Evolutionary conservation across 768 basidiomycete genomes (phyloP), one percentile per base, ranked within the genome.

Genomic region (Termitomyces sp.): DNA sequence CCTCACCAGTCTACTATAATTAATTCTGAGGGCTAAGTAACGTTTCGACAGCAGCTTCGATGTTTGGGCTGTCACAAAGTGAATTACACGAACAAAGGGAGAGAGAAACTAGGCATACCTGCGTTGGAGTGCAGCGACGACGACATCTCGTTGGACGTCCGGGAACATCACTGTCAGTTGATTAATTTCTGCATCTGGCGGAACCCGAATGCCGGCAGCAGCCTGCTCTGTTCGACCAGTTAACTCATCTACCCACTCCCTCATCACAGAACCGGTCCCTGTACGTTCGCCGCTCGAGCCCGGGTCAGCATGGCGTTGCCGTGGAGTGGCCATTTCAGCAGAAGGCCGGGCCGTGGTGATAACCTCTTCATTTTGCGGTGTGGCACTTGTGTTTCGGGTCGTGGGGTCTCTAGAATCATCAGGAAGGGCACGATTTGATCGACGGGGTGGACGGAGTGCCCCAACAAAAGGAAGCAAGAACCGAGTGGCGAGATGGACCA

Each of bases 81-180:
- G 47, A 52, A 23, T 16, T 16, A n/a, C 53, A 52, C 42, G 19
- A 3, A 1, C 8, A 41, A 54, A 35, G 58, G n/a, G 55, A 17
- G 42, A 46, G 61, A 61, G 53, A 57, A 54, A 60, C 46, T 30
- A 61, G 50, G 48, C 52, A 5, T 34, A 92, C 93, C 88, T 94
- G 68, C 88, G 74, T 67, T 94, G 92, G 39, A 97, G 72, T 11
- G 92, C 87, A 21, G 80, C 81, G 2, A 94, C 79, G 10, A 95
- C 74, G 23, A 83, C 79, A 50, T 91, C 88, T 47, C 91, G 77
- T 37, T 81, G 79, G 28, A 90, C 65, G 66, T 89, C 82, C 21
- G 94, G 93, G 67, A 97, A 97, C 88, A 97, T 94, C 48, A 72
- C 78, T 45, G 82, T 80, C 53, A 95, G 64, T 46, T 89, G 84